These are phyloP conservation scores for Beauveria asiatica DNA, from an alignment of 2,329 filamentous ascomycete species.

Conservation along the genomic window DNA sequence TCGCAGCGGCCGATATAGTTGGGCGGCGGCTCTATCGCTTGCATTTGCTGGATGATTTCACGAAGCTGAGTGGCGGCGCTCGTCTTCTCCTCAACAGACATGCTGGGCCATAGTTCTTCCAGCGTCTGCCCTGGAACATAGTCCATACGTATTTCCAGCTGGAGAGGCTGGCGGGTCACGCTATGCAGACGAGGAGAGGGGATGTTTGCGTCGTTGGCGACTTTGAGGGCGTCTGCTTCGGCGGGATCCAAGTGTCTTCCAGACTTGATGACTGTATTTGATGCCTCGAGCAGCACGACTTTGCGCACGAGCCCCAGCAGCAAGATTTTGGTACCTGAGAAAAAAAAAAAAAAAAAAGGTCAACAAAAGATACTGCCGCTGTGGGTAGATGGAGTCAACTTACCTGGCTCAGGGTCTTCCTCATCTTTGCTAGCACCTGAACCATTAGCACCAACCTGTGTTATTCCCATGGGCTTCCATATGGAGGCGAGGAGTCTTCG, in stretches of 20 bases:
- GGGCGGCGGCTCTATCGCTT: constrained; percentile 16
- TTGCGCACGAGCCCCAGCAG: constrained; percentile 17
- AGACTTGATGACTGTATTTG: constrained; percentile 20
- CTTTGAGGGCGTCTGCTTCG: constrained; percentile 20
- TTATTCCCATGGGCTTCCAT: not conserved
- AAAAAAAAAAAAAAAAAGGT: not conserved
- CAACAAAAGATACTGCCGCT: not conserved
- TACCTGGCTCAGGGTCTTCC: constrained; percentile 17
- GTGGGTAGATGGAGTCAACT: not conserved
- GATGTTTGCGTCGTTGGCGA: constrained; percentile 15
- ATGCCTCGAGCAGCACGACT: constrained; percentile 15
- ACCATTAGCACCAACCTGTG: not conserved
- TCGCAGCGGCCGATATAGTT: constrained; percentile 20
- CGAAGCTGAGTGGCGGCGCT: constrained; percentile 19
- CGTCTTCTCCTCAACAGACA: constrained; percentile 17
- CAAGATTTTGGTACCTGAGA: constrained; percentile 16
- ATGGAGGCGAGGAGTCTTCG: not conserved
- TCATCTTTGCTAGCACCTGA: constrained; percentile 5
- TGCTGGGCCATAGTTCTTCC: constrained; percentile 18
- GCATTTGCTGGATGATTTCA: constrained; percentile 19
- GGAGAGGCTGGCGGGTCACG: constrained; percentile 1
- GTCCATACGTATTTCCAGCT: constrained; percentile 17
- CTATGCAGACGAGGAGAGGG: constrained; percentile 18
- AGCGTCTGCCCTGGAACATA: constrained; percentile 20
- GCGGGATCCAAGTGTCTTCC: constrained; percentile 17